Percentiles rank a stretch among this genome's conserved stretches.
These are phyloP conservation scores for Yamadazyma mexicana DNA, from an alignment of 1,139 yeast genomes.

Conservation along the genomic window DNA sequence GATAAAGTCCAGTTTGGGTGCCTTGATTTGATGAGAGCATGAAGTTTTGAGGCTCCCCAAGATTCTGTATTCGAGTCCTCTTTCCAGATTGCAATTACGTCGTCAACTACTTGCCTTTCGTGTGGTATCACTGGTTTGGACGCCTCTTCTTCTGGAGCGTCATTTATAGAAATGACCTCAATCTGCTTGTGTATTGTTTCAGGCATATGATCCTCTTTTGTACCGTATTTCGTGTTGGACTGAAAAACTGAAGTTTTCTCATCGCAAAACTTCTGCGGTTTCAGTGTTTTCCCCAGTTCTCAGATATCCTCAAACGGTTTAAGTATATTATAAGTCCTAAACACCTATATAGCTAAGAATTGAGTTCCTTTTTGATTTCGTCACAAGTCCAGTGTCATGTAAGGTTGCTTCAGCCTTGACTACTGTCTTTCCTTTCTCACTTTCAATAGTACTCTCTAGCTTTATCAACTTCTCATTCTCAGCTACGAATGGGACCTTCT, in stretches of 20 bases:
- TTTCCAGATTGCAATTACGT: constrained; percentile 65
- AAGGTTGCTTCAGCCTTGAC: constrained; percentile 40
- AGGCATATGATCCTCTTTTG: constrained; percentile 1
- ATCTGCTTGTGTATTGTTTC: constrained; percentile 12
- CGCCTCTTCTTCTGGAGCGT: constrained; percentile 22
- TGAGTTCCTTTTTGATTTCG: constrained; percentile 9
- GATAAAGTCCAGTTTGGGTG: constrained; percentile 66
- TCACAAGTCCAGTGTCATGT: constrained; percentile 41
- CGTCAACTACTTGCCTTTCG: constrained; percentile 63
- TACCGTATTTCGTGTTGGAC: too few relatives aligned
- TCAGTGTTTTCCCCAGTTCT: too few relatives aligned
- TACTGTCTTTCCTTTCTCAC: constrained; percentile 34
- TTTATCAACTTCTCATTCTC: constrained; percentile 27
- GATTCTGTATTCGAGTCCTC: constrained; percentile 64
- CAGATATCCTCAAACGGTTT: too few relatives aligned
- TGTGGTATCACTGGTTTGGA: constrained; percentile 50
- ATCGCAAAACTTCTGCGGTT: background rate
- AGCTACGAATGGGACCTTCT: constrained; percentile 23
- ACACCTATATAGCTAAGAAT: background rate
- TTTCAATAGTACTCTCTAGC: constrained; percentile 35
- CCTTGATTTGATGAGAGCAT: constrained; percentile 46
- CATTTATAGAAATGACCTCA: constrained; percentile 37
- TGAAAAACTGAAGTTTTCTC: background rate
- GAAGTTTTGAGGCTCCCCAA: constrained; percentile 56
- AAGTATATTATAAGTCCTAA: background rate